Conservation (phyloP, 1,139 yeast species). For the Geotrichum restrictum region DNA sequence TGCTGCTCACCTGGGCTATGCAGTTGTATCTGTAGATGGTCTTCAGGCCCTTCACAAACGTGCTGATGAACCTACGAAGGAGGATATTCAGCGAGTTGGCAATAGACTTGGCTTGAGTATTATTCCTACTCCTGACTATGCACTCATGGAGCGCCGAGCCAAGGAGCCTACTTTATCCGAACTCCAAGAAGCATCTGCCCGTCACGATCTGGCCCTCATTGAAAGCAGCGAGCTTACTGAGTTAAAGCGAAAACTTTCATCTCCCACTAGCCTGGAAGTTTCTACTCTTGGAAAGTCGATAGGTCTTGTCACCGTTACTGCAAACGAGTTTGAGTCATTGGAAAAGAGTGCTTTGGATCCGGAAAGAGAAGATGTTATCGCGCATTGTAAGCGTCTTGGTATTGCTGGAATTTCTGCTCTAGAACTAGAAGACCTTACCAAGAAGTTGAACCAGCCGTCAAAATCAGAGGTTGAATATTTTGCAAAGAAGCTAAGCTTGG, state of each 20-base stretch:
- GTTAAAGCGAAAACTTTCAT: slow-evolving; percentile 26
- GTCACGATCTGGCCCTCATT: slow-evolving; percentile 40
- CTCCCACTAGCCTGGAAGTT: slow-evolving; percentile 36
- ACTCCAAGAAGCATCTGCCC: slow-evolving; percentile 13
- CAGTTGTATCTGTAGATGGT: slow-evolving; percentile 38
- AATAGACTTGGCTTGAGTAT: slow-evolving; percentile 31
- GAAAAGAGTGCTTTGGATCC: slow-evolving; percentile 32
- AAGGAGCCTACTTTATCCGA: slow-evolving; percentile 19
- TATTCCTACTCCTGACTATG: slow-evolving; percentile 29
- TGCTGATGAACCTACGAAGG: slow-evolving; percentile 38
- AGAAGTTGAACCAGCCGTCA: slow-evolving; percentile 25
- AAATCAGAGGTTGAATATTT: slow-evolving; percentile 45
- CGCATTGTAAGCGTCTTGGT: slow-evolving; percentile 35
- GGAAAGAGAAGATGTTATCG: slow-evolving; percentile 27
- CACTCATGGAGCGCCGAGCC: slow-evolving; percentile 15
- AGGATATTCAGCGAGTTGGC: slow-evolving; percentile 30
- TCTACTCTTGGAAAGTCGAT: slow-evolving; percentile 38
- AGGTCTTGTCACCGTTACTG: slow-evolving; percentile 41
- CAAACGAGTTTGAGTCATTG: slow-evolving; percentile 37
- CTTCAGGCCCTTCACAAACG: slow-evolving; percentile 35
- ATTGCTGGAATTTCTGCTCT: slow-evolving; percentile 28
- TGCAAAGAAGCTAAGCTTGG: slow-evolving; percentile 48
- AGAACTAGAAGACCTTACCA: slow-evolving; percentile 28
- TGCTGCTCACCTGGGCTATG: slow-evolving; percentile 42
- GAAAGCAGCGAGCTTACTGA: slow-evolving; percentile 28